A percentile compares a stretch with the other conserved stretches of the same genome.
Evolutionary conservation across 345 rosid genomes (phyloP).

Genomic region (Moringa oleifera): DNA sequence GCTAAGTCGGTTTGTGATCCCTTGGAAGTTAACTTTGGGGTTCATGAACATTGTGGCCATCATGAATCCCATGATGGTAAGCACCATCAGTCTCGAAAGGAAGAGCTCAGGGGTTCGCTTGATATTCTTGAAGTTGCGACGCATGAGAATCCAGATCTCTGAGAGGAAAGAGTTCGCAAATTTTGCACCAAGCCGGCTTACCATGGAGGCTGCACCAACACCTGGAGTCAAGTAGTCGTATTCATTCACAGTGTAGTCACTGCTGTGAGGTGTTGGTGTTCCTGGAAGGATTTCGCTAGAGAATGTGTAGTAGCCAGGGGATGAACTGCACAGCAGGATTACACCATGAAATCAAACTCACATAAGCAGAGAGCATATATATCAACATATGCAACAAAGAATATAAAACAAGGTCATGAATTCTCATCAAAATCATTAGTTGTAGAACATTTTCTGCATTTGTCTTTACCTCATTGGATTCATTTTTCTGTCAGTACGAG

Average conservation of each 20-base stretch:
- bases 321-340: constrained; percentile 30
- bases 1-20: constrained; percentile 54
- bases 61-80: constrained; percentile 60
- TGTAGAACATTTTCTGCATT: too few species aligned
- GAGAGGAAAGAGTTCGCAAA: constrained; percentile 45
- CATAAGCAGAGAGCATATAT: too few species aligned
- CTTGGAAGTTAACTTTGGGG: constrained; percentile 37
- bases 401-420: too few species aligned
- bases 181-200: constrained; percentile 28
- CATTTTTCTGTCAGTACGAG: constrained; percentile 20
- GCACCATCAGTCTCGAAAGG: constrained; percentile 60
- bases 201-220: background rate
- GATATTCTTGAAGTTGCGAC: constrained; percentile 63
- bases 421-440: too few species aligned
- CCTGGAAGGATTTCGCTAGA: constrained; percentile 41
- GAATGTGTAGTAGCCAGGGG: constrained; percentile 37
- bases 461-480: constrained; percentile 37
- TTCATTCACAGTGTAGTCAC: constrained; percentile 73
- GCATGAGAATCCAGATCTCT: constrained; percentile 56
- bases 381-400: background rate
- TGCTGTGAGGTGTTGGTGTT: constrained; percentile 60
- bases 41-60: constrained; percentile 72
- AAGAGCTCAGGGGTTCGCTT: constrained; percentile 64
- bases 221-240: constrained; percentile 48
- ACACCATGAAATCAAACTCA: constrained; percentile 17